These are phyloP conservation scores for Aureobasidium leucospermi DNA, from an alignment of 2,329 filamentous ascomycete genomes.

Conservation along the genomic window DNA sequence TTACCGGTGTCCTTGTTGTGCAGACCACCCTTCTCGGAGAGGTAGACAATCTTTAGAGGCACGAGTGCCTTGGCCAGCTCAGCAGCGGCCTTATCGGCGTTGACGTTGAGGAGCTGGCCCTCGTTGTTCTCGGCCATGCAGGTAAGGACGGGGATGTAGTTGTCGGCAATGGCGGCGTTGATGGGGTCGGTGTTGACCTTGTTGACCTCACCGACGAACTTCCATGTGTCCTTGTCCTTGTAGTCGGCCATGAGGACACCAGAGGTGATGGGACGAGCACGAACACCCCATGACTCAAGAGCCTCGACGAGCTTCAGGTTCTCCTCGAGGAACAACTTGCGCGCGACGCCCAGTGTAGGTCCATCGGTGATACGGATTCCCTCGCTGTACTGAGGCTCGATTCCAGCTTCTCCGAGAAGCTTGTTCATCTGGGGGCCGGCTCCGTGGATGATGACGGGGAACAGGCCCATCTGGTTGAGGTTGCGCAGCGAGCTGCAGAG, in stretches of 20 bases:
- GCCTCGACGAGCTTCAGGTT: constrained; percentile 88
- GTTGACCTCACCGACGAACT: constrained; percentile 91
- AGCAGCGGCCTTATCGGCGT: constrained; percentile 91
- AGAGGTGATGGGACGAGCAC: constrained; percentile 78
- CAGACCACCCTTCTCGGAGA: constrained; percentile 95
- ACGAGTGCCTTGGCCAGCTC: constrained; percentile 83
- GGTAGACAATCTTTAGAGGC: constrained; percentile 93
- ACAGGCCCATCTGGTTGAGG: constrained; percentile 88
- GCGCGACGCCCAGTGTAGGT: constrained; percentile 84
- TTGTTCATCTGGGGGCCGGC: constrained; percentile 92
- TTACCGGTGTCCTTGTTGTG: constrained; percentile 89
- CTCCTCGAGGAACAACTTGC: constrained; percentile 90
- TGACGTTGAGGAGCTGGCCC: constrained; percentile 92
- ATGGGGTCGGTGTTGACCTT: constrained; percentile 86
- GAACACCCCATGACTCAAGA: constrained; percentile 81
- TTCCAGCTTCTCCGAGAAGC: constrained; percentile 78
- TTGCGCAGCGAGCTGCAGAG: constrained; percentile 84
- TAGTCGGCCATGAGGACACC: constrained; percentile 92
- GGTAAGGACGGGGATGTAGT: constrained; percentile 86
- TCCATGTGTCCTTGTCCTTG: constrained; percentile 92
- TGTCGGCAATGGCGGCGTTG: constrained; percentile 81
- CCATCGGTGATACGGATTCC: constrained; percentile 93
- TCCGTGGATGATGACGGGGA: constrained; percentile 91
- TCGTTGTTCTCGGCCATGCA: constrained; percentile 93
- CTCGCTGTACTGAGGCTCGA: constrained; percentile 93